phyloP scores from a whole-genome alignment of 345 rosid species.

The Lumnitzera littorea region DNA sequence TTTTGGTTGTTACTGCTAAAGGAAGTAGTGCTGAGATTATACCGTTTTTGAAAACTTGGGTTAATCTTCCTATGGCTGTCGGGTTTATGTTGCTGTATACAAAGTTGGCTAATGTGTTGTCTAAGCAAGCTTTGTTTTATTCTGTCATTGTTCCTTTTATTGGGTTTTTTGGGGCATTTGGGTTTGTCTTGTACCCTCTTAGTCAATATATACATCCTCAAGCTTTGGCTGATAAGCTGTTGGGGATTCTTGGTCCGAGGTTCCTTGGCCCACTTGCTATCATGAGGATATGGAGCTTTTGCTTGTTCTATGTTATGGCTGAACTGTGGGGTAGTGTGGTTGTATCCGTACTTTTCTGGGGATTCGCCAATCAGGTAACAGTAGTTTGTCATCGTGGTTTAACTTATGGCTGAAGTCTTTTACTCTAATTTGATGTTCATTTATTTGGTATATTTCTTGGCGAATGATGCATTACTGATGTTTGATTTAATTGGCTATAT shows the following conservation, averaged over 20 bases:
- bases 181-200: constrained; percentile 82
- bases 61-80: constrained; percentile 93
- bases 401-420: not conserved
- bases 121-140: constrained; percentile 83
- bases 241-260: constrained; percentile 70
- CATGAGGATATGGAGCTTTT: constrained; percentile 92
- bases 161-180: constrained; percentile 88
- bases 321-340: constrained; percentile 99
- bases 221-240: constrained; percentile 80
- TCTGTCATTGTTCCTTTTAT: constrained; percentile 83
- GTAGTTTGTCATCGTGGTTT: not conserved
- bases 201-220: constrained; percentile 73
- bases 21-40: constrained; percentile 97
- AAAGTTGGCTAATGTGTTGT: constrained; percentile 61
- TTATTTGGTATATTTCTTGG: too few species aligned
- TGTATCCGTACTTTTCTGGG: constrained; percentile 94
- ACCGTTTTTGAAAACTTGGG: constrained; percentile 93
- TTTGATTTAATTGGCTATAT: too few species aligned
- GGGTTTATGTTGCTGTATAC: constrained; percentile 92
- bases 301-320: constrained; percentile 99
- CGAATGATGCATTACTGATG: too few species aligned
- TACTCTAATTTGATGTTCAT: too few species aligned
- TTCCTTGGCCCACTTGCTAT: constrained; percentile 96
- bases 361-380: constrained; percentile 87
- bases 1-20: constrained; percentile 88